Evolutionary conservation across 345 rosid genomes (phyloP).

Genomic region (Excoecaria cochinchinensis): DNA sequence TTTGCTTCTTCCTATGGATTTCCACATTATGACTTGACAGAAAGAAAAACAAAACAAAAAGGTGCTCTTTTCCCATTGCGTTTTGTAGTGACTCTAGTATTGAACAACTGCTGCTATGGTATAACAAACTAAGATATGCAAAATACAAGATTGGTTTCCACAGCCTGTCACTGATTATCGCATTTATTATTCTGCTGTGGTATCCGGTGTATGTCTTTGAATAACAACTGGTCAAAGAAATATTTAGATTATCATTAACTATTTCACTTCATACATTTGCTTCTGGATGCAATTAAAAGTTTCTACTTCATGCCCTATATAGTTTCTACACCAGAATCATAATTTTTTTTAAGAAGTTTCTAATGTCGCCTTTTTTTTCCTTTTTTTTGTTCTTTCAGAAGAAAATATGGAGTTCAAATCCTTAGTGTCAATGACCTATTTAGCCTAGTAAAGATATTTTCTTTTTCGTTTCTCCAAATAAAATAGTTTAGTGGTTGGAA

Average conservation of each 20-base stretch:
- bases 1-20: conserved; percentile 32
- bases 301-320: neutral
- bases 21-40: conserved; percentile 10
- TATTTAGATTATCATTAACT: no score
- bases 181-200: neutral
- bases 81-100: no score
- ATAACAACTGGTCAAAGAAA: neutral
- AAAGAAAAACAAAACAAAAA: conserved; percentile 14
- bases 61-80: neutral
- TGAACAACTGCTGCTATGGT: neutral
- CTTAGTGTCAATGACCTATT: no score
- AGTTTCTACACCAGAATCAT: no score
- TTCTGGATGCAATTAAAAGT: neutral
- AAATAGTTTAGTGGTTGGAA: no score
- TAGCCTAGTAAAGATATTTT: no score
- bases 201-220: neutral
- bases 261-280: neutral
- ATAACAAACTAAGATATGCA: no score
- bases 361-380: no score
- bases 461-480: no score
- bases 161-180: neutral
- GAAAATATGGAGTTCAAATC: no score
- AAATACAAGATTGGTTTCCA: no score
- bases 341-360: neutral
- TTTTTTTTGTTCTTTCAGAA: no score